Conservation (phyloP, 1,284 basidiomycete genomes). For the Trichosporon asahii region DNA sequence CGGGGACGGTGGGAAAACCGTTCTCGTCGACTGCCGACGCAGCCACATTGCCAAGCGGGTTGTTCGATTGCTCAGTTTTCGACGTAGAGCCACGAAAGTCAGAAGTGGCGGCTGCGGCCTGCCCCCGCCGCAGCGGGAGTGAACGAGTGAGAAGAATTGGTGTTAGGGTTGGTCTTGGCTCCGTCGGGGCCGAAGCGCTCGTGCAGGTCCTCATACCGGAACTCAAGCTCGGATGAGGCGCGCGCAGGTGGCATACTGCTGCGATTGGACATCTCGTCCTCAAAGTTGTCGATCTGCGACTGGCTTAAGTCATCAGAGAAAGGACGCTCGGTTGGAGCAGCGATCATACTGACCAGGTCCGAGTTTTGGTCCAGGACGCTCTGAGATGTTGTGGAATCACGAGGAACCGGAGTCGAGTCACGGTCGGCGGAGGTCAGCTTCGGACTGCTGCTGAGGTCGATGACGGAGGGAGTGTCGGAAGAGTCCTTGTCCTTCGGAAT, state of each 20-base stretch:
- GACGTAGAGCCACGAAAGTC: constrained; percentile 13
- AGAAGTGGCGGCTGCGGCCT: constrained; percentile 10
- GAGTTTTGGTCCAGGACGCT: constrained; percentile 19
- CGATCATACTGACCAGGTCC: constrained; percentile 22
- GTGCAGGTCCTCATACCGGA: constrained; percentile 24
- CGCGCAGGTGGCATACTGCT: constrained; percentile 22
- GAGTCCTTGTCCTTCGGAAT: background rate
- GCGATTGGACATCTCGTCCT: constrained; percentile 17
- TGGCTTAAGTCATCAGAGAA: constrained; percentile 7
- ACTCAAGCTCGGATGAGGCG: constrained; percentile 24
- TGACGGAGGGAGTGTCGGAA: background rate
- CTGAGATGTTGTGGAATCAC: background rate
- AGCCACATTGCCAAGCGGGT: constrained; percentile 2
- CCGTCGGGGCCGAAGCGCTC: constrained; percentile 22
- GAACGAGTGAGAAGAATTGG: background rate
- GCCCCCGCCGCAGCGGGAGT: constrained; percentile 2
- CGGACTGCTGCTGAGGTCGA: constrained; percentile 1
- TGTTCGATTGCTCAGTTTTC: background rate
- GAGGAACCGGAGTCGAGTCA: constrained; percentile 5
- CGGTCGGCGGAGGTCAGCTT: background rate
- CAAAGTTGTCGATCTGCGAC: constrained; percentile 1
- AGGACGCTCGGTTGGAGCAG: background rate
- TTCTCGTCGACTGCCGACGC: background rate
- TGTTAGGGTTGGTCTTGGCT: background rate
- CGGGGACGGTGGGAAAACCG: constrained; percentile 1